phyloP scores from a whole-genome alignment of 306 rosid species.

The Cicer yamashitae region DNA sequence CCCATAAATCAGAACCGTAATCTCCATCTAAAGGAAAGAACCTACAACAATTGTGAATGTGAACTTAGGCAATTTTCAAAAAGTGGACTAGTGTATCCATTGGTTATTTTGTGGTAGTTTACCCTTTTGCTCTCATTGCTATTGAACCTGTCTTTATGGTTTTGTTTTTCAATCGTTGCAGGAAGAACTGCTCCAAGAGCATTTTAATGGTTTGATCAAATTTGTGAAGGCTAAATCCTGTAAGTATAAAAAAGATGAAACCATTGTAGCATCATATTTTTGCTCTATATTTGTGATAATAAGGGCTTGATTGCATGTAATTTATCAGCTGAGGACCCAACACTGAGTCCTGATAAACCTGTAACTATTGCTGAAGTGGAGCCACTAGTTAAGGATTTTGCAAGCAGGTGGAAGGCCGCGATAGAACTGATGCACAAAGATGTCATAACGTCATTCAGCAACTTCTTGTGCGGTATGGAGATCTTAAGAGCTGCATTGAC shows the following conservation, averaged over 20 bases:
- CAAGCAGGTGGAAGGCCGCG: conserved; percentile 93
- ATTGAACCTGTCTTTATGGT: conserved; percentile 34
- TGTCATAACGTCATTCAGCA: conserved; percentile 97
- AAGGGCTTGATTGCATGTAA: conserved; percentile 37
- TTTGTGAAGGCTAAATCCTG: conserved; percentile 93
- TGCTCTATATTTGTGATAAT: conserved; percentile 13
- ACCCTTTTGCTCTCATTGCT: conserved; percentile 22
- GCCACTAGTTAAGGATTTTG: conserved; percentile 97
- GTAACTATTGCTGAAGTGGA: conserved; percentile 77
- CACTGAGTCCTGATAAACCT: conserved; percentile 67
- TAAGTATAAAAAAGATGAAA: conserved; percentile 54
- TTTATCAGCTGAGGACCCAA: conserved; percentile 83
- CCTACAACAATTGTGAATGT: conserved; percentile 1
- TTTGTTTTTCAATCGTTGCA: conserved; percentile 54
- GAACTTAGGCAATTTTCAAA: background rate
- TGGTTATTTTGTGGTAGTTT: background rate
- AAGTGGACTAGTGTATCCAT: background rate
- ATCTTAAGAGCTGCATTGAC: conserved; percentile 87
- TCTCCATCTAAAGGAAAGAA: conserved; percentile 10
- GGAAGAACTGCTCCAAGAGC: conserved; percentile 95
- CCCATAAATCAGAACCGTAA: background rate
- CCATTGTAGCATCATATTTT: conserved; percentile 18
- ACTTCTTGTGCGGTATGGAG: conserved; percentile 97
- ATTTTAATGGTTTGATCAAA: conserved; percentile 77
- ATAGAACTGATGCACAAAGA: conserved; percentile 99